Base-by-base conservation (phyloP, 1,284 basidiomycete genomes). In the Rhodotorula sp. region DNA sequence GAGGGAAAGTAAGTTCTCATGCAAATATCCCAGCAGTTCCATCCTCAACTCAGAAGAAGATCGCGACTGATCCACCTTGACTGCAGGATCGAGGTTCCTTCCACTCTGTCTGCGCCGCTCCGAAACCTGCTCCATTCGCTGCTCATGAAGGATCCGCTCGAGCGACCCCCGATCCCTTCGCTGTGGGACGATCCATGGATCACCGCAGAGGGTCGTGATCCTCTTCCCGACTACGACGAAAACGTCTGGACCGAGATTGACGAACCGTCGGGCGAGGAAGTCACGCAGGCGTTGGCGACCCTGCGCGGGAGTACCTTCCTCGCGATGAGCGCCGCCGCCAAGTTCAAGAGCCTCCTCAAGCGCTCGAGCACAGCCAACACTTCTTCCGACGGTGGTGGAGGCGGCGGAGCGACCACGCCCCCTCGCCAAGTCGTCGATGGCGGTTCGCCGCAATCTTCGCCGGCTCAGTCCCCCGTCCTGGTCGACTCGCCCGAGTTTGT, bases 101-200 rank as follows among this genome's bases (percentile, higher is more conserved):
- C 46, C 4, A 52, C 62, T 23, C 58, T 75, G 29, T 71, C 74
- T 3, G 49, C 31, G 8, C 2, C 62, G 0, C 67, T 75, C 16
- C 78, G 79, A 68, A 77, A 81, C 56, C 76, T 85, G 16, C 73
- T 85, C 14, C 64, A 48, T 2, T 68, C 77, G 21, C 80, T 85
- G 78, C 74, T 85, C 29, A 69, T 78, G 16, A 84, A 84, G 69
- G 76, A 83, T 66, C 81, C 83, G 0, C 31, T 75, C 3, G 64
- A 72, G 14, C 78, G 84, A 16, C 81, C 82, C 46, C 77, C 76
- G 3, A 81, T 84, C 76, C 58, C 67, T 2, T 76, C 80, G 15
- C 75, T 85, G 2, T 77, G 82, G 65, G 76, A 79, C 58, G 83
- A 85, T 71, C 67, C 80, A 0, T 85, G 84, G 84, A 76, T 83